Evolutionary conservation across 345 rosid genomes (phyloP), one percentile per base, ranked within the genome.

Genomic region (Eucalyptus sp.): DNA sequence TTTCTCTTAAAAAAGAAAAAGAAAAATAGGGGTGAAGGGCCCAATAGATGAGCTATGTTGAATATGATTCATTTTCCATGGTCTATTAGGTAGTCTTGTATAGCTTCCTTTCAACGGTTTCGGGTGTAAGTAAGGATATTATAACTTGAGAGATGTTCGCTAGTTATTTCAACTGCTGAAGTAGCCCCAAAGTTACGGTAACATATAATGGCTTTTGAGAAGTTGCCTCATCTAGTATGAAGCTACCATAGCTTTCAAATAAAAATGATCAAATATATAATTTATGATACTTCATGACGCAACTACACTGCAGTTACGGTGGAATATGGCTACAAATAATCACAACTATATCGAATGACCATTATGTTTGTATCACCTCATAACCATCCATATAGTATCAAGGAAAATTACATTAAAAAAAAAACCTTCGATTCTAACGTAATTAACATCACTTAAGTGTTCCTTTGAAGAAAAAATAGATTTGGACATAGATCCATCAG

Each of bases 231-330:
- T 43, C 27, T 18, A 17, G 7, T 71, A 33, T 37, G 6, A 18
- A 33, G 25, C 4, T 71, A 5, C 44, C 44, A 2, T 37, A 71
- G 2, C 81, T 71, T 71, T 71, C 11, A 43, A 71, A 71, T 0
- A 33, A 17, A 68, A 64, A 64, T 15, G 9, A 31, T 66, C 22
- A 16, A 1, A 16, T 37, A 66, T 16, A 33, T 8, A 68, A 68
- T 37, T 71, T 18, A 20, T 22, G 22, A 10, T 24, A 37, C 13
- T 76, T 37, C 24, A 18, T 24, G 25, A 37, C 14, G 8, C 27
- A 37, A 71, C 8, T 37, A 2, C 27, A 76, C 1, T 68, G 2
- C 0, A 33, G 4, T 33, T 33, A 68, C 1, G 0, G 13, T 5
- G 2, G 5, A 33, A 68, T 33, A 16, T 5, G 80, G 22, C 24